Conservation (phyloP, 352 stramenopile genomes). For the Hyaloperonospora brassicae region DNA sequence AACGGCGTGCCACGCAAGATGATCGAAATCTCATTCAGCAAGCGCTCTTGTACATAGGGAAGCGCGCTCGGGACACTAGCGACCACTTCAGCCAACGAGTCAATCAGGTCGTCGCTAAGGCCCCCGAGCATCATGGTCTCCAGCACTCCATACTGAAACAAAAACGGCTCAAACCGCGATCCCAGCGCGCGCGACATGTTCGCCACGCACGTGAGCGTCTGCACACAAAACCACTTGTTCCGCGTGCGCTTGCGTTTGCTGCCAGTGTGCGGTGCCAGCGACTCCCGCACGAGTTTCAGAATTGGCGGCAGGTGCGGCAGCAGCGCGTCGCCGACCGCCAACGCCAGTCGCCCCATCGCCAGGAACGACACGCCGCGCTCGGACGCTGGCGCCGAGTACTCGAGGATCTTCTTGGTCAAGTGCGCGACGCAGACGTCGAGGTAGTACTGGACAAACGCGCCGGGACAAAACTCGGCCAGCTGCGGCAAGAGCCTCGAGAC, state of each 20-base stretch:
- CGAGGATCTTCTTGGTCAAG: slow-evolving; percentile 76
- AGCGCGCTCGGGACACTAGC: slow-evolving; percentile 83
- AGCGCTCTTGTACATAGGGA: slow-evolving; percentile 88
- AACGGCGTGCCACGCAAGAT: slow-evolving; percentile 86
- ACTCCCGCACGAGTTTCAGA: slow-evolving; percentile 69
- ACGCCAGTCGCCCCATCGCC: slow-evolving; percentile 87
- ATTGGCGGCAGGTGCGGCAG: slow-evolving; percentile 77
- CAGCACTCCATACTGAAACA: slow-evolving; percentile 60
- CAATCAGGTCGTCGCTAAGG: slow-evolving; percentile 91
- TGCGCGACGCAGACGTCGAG: slow-evolving; percentile 75
- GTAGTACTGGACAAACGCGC: slow-evolving; percentile 92
- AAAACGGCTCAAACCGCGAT: slow-evolving; percentile 54
- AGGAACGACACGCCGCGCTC: slow-evolving; percentile 87
- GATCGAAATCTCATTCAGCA: slow-evolving; percentile 95
- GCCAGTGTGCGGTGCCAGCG: slow-evolving; percentile 41
- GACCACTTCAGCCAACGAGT: slow-evolving; percentile 88
- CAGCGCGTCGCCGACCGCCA: slow-evolving; percentile 87
- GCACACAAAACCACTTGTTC: slow-evolving; percentile 77
- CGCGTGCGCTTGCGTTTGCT: slow-evolving; percentile 39
- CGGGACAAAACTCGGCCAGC: slow-evolving; percentile 88
- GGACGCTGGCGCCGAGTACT: slow-evolving; percentile 34
- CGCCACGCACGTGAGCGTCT: slow-evolving; percentile 76
- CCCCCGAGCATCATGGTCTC: slow-evolving; percentile 86
- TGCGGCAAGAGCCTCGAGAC: slow-evolving; percentile 88
- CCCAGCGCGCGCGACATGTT: slow-evolving; percentile 63